Evolutionary conservation across 352 stramenopile species (phyloP), one percentile per base, ranked within the genome.

Genomic region (Phytopythium aichiense): DNA sequence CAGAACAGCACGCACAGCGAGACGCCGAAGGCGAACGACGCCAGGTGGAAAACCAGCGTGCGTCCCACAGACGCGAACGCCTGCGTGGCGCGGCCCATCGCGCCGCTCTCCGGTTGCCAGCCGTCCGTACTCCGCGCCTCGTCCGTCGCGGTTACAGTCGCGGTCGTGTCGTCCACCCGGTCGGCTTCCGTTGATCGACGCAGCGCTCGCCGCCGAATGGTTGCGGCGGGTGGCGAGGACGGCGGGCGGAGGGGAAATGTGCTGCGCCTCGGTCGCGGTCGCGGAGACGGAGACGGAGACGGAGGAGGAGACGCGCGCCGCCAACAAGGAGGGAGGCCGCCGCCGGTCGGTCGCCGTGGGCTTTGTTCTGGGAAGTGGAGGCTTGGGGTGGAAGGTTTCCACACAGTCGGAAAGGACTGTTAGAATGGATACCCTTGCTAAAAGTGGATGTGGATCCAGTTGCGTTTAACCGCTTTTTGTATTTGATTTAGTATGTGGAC

Each of bases 21-120:
- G 15, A 71, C 22, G 18, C 79, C 75, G 54, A 79, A 84, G 58
- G 71, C 33, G 35, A 84, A 38, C 16, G 77, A 71, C n/a, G 69
- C 62, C 20, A 85, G 51, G 49, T 89, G 81, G 77, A 91, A 91
- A 51, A 62, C 58, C n/a, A 89, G 60, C 54, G 73, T 79, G 18
- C 61, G 64, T 31, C 74, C 15, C 22, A 87, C 61, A 58, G 72
- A 75, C 62, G 64, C 53, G 28, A 79, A 58, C 53, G 69, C 66
- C 65, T 69, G 66, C 25, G 42, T 45, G 7, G 46, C 25, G 50
- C 28, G 3, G 28, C 60, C 30, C 69, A 77, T 77, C 33, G 55
- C 55, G 38, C 48, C 48, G 28, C 25, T 7, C 48, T 54, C 25
- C 28, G 25, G 7, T 35, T 16, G 48, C 28, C n/a, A 8, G 5